phyloP scores from a whole-genome alignment of 176 grass and related monocot species.

The Pontederia paniculata region DNA sequence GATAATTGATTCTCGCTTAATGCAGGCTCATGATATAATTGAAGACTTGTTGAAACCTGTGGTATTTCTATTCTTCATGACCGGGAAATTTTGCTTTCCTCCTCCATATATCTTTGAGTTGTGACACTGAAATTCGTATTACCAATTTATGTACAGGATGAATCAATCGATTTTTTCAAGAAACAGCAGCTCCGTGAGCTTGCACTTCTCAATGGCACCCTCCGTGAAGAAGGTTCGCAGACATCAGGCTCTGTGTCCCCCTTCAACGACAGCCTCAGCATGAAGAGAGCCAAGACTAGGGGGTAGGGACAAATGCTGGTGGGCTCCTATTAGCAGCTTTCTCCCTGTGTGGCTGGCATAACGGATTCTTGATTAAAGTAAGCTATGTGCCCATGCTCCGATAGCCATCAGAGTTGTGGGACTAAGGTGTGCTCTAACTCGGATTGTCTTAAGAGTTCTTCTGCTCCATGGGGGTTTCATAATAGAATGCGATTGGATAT shows the following conservation, averaged over 20 bases:
- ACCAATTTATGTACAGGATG: conserved; percentile 4
- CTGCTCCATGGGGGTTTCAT: neutral
- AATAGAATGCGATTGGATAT: neutral
- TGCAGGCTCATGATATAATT: conserved; percentile 25
- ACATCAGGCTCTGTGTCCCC: conserved; percentile 31
- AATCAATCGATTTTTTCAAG: conserved; percentile 35
- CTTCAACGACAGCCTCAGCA: conserved; percentile 27
- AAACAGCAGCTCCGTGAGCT: conserved; percentile 43
- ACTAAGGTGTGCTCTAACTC: neutral
- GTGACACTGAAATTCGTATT: neutral
- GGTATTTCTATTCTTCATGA: conserved; percentile 11
- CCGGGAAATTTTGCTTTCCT: neutral
- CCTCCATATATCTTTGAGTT: neutral
- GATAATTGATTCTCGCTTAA: conserved; percentile 21
- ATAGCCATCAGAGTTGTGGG: neutral
- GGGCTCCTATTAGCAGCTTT: too few relatives aligned
- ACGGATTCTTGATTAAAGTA: neutral
- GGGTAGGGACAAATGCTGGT: conserved; percentile 3
- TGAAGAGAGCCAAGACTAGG: conserved; percentile 40
- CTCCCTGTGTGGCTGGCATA: neutral
- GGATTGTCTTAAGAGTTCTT: conserved; percentile 1
- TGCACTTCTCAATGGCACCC: conserved; percentile 32
- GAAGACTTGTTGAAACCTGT: conserved; percentile 33
- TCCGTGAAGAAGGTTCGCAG: conserved; percentile 24
- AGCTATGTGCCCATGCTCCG: neutral